phyloP scores from a whole-genome alignment of 441 rosid species.

The Aleurites moluccanus region DNA sequence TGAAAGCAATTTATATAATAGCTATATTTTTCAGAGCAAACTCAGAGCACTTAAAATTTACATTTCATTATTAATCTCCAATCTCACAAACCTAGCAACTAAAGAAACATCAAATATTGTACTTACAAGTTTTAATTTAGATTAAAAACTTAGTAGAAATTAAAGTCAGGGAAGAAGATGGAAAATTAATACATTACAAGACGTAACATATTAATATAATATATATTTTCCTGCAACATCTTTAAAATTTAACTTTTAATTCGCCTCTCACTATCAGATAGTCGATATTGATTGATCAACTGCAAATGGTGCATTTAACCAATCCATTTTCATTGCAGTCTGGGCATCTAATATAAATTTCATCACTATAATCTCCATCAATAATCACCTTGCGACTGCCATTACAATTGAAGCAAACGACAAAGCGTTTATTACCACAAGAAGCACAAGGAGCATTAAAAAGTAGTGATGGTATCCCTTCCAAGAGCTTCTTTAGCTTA shows the following conservation, averaged over 20 bases:
- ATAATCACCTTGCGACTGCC: constrained; percentile 62
- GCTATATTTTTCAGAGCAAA: neutral
- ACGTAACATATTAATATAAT: too few relatives aligned
- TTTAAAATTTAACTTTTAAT: too few relatives aligned
- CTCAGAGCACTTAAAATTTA: neutral
- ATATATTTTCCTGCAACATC: too few relatives aligned
- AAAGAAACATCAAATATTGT: neutral
- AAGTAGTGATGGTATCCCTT: constrained; percentile 45
- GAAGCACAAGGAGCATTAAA: constrained; percentile 41
- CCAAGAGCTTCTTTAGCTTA: constrained; percentile 65
- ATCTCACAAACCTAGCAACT: neutral
- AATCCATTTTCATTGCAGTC: constrained; percentile 92
- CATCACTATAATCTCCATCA: constrained; percentile 32
- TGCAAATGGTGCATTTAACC: constrained; percentile 66
- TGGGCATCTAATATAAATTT: constrained; percentile 46
- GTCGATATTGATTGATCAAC: constrained; percentile 16
- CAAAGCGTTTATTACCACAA: constrained; percentile 59
- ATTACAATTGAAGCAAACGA: constrained; percentile 65
- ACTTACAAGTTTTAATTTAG: neutral
- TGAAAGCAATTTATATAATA: neutral
- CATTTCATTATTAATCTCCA: neutral
- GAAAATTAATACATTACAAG: neutral
- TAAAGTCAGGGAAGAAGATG: neutral
- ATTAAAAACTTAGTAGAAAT: neutral
- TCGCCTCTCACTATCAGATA: too few relatives aligned